Percentiles rank a stretch among this genome's conserved stretches.
These are phyloP conservation scores for Aphanomyces euteiches DNA, from an alignment of 352 stramenopile genomes.

Conservation along the genomic window DNA sequence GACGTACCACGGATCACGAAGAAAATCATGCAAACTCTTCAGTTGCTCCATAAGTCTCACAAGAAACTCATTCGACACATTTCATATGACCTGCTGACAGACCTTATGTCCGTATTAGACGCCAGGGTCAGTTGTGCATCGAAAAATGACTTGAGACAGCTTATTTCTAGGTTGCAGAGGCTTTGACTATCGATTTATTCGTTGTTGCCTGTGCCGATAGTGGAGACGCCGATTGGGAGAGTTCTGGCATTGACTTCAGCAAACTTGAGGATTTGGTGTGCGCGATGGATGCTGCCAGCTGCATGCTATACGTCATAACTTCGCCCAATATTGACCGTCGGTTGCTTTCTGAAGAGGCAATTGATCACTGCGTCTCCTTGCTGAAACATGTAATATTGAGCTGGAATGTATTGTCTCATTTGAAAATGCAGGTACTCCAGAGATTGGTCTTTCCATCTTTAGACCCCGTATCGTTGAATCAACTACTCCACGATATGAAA, in stretches of 20 bases:
- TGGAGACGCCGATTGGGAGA: conserved; percentile 39
- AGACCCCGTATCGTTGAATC: conserved; percentile 42
- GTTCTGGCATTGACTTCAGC: conserved; percentile 37
- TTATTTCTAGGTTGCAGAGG: conserved; percentile 26
- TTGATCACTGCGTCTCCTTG: conserved; percentile 74
- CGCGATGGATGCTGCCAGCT: conserved; percentile 66
- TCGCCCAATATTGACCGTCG: conserved; percentile 62
- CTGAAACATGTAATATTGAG: conserved; percentile 42
- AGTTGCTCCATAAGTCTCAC: conserved; percentile 54
- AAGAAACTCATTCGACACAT: conserved; percentile 54
- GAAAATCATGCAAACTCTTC: conserved; percentile 56
- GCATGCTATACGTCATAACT: conserved; percentile 68
- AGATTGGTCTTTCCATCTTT: conserved; percentile 63
- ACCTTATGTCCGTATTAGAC: conserved; percentile 54
- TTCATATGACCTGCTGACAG: conserved; percentile 51
- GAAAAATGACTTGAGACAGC: neutral
- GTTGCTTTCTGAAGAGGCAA: conserved; percentile 73
- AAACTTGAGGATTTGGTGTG: conserved; percentile 38
- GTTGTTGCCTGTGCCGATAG: conserved; percentile 28
- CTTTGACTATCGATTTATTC: conserved; percentile 32
- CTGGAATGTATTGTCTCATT: neutral
- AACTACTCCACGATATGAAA: conserved; percentile 12
- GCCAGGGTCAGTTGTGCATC: conserved; percentile 40
- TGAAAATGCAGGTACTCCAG: conserved; percentile 35
- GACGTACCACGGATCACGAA: conserved; percentile 46